Evolutionary conservation across 2,329 filamentous ascomycete species (phyloP).

Genomic region (Penicillium palitans): DNA sequence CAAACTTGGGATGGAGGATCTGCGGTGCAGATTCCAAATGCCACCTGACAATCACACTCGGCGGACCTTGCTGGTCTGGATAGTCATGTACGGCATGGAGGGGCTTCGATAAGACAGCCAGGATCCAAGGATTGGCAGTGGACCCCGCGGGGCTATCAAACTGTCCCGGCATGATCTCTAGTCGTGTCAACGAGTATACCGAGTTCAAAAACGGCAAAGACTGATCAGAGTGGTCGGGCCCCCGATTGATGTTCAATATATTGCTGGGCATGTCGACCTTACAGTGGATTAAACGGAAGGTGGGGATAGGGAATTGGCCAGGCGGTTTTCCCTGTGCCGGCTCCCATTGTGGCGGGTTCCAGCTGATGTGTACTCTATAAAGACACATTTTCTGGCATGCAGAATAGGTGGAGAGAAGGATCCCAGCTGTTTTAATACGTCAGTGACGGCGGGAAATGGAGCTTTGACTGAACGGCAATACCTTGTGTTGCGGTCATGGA

Average conservation of each 20-base stretch:
- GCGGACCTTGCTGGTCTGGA: conserved; percentile 62
- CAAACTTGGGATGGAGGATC: conserved; percentile 71
- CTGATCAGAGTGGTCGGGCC: conserved; percentile 27
- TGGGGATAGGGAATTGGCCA: conserved; percentile 36
- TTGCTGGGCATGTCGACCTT: conserved; percentile 40
- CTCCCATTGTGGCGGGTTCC: conserved; percentile 62
- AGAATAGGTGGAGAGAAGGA: conserved; percentile 44
- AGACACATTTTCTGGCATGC: conserved; percentile 71
- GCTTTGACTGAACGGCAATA: conserved; percentile 36
- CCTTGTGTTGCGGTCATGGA: conserved; percentile 73
- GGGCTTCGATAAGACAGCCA: conserved; percentile 70
- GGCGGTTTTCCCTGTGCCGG: conserved; percentile 45
- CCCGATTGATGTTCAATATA: conserved; percentile 30
- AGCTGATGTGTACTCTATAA: conserved; percentile 71
- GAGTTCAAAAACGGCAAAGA: conserved; percentile 30
- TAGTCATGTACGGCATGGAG: conserved; percentile 52
- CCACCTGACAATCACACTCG: conserved; percentile 81
- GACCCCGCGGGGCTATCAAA: conserved; percentile 59
- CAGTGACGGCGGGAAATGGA: conserved; percentile 12
- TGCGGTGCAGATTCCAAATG: conserved; percentile 68
- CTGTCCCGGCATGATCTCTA: conserved; percentile 70
- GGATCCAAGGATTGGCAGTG: conserved; percentile 61
- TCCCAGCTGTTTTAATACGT: conserved; percentile 27
- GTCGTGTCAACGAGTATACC: conserved; percentile 66
- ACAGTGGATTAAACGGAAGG: conserved; percentile 39